These are phyloP conservation scores for Ceratopteris richardii DNA, from an alignment of 75 land plant species.

Conservation along the genomic window DNA sequence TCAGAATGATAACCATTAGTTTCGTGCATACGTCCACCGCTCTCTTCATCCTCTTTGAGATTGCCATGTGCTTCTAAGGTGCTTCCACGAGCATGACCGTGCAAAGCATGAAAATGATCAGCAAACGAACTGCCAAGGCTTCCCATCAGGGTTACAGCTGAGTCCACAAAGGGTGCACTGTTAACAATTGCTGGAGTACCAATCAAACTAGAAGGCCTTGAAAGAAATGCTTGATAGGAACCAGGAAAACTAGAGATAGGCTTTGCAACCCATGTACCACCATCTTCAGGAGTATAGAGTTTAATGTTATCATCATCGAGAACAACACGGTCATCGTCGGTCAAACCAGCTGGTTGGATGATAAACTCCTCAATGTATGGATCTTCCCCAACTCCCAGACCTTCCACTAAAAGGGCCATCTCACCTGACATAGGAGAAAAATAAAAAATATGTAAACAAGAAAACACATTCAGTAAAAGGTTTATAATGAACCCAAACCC, in stretches of 20 bases:
- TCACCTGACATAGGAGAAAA: constrained; percentile 9
- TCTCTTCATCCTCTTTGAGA: constrained; percentile 59
- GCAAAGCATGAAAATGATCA: constrained; percentile 45
- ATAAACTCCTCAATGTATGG: constrained; percentile 18
- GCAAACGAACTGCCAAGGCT: constrained; percentile 58
- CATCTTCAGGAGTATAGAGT: constrained; percentile 68
- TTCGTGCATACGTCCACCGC: constrained; percentile 26
- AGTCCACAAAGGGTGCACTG: constrained; percentile 59
- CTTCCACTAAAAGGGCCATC: constrained; percentile 24
- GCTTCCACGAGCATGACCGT: too few relatives aligned
- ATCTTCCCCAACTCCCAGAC: constrained; percentile 11
- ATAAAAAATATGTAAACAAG: constrained; percentile 31
- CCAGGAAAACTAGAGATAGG: constrained; percentile 45
- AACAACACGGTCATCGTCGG: constrained; percentile 16
- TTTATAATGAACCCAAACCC: constrained; percentile 61
- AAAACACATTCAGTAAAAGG: constrained; percentile 72
- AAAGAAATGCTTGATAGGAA: constrained; percentile 24
- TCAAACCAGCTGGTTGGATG: constrained; percentile 13
- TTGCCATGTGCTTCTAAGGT: constrained; percentile 31
- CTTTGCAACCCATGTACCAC: constrained; percentile 68
- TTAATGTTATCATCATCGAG: constrained; percentile 44
- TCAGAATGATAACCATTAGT: constrained; percentile 44
- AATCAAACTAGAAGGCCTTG: constrained; percentile 43
- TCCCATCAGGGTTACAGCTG: constrained; percentile 80
- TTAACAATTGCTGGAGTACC: neutral